phyloP scores from a whole-genome alignment of 1,139 yeast genomes.

The Saccharomycopsis hybrid region DNA sequence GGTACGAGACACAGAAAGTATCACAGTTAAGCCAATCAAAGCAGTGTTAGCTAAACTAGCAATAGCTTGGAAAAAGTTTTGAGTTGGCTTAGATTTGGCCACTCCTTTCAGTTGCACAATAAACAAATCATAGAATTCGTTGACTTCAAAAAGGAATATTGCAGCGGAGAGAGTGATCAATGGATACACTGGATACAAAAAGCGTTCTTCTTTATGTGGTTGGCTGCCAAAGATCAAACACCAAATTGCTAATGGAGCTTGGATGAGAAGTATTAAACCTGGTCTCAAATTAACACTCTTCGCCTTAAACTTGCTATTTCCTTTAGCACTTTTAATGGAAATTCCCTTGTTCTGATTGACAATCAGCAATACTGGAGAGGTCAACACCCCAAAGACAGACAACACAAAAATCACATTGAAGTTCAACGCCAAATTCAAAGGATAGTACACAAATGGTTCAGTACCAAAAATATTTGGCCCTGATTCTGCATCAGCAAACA shows the following conservation, averaged over 20 bases:
- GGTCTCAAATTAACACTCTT: conserved; percentile 1
- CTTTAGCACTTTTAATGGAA: conserved; percentile 1
- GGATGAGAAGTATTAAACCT: conserved; percentile 26
- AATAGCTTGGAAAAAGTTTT: not conserved
- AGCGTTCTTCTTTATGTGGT: conserved; percentile 93
- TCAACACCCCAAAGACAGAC: conserved; percentile 37
- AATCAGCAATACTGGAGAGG: conserved; percentile 23
- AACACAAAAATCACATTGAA: conserved; percentile 54
- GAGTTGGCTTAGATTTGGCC: not conserved
- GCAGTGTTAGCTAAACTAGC: not conserved
- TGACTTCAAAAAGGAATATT: conserved; percentile 33
- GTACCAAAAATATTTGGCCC: conserved; percentile 93
- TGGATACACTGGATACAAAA: conserved; percentile 79
- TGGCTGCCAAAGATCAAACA: conserved; percentile 56
- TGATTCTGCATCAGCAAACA: conserved; percentile 55
- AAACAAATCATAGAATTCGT: conserved; percentile 8
- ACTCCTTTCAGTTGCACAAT: not conserved
- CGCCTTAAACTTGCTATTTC: too few relatives aligned
- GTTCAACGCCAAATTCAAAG: conserved; percentile 62
- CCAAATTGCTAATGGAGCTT: conserved; percentile 58
- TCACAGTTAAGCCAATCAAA: conserved; percentile 22
- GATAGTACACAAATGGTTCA: conserved; percentile 76
- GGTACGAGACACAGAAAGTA: conserved; percentile 33
- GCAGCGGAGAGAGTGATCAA: conserved; percentile 61
- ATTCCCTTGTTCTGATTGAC: too few relatives aligned